Evolutionary conservation across 257 asterid genomes (phyloP).

Genomic region (Cynanchum wilfordii): DNA sequence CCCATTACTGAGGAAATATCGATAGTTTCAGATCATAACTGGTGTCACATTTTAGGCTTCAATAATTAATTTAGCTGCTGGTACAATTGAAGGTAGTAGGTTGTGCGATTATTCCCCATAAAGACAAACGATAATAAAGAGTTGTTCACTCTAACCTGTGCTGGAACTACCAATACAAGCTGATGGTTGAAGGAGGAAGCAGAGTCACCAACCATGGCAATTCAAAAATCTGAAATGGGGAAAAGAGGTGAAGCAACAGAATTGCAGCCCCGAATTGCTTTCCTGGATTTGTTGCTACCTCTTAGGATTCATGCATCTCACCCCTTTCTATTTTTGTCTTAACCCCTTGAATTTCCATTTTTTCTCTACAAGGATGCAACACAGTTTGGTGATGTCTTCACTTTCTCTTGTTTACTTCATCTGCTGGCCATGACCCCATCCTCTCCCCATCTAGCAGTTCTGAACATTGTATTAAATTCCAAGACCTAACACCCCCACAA

Average conservation of each 20-base stretch:
- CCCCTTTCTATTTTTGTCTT: neutral
- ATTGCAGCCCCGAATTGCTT: neutral
- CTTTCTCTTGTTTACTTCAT: neutral
- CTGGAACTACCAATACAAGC: neutral
- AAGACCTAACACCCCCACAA: neutral
- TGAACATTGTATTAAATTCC: neutral
- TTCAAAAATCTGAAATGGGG: neutral
- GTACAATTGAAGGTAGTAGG: neutral
- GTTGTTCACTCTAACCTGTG: no score
- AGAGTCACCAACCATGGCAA: neutral
- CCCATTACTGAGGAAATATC: neutral
- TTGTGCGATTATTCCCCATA: neutral
- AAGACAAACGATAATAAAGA: no score
- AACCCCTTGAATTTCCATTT: neutral
- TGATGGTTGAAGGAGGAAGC: neutral
- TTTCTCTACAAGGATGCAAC: neutral
- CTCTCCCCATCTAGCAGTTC: neutral
- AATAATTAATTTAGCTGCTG: neutral
- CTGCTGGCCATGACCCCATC: neutral
- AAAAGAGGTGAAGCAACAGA: neutral
- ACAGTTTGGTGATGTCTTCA: neutral
- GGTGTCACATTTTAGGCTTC: neutral
- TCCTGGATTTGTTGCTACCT: neutral
- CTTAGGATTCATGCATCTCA: neutral
- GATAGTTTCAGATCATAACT: neutral